phyloP scores from a whole-genome alignment of 441 rosid species.

The Jatropha multifida region DNA sequence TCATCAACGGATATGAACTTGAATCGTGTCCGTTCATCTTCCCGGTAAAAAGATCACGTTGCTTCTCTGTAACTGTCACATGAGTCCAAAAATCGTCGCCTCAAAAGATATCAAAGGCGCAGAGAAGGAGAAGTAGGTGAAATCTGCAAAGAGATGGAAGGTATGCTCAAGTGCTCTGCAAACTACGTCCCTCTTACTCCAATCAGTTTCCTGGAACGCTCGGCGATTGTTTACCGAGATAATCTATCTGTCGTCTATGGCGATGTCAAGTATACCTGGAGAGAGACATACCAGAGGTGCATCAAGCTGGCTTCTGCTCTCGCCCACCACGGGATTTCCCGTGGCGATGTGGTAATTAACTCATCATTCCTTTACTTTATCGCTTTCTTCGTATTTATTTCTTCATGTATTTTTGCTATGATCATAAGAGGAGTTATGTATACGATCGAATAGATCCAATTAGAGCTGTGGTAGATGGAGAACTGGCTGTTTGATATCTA shows the following conservation, averaged over 20 bases:
- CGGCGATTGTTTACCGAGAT: slow-evolving; percentile 66
- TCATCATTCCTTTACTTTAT: too few species aligned
- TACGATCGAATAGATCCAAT: too few species aligned
- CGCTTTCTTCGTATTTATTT: too few species aligned
- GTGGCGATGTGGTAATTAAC: slow-evolving; percentile 59
- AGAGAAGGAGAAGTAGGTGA: too few species aligned
- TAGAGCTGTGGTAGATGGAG: too few species aligned
- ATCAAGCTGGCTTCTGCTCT: slow-evolving; percentile 70
- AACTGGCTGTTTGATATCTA: too few species aligned
- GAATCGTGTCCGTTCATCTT: too few species aligned
- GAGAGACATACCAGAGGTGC: slow-evolving; percentile 65
- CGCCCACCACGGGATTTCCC: slow-evolving; percentile 40
- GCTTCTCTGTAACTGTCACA: too few species aligned
- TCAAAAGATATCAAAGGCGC: too few species aligned
- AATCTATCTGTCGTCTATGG: slow-evolving; percentile 57
- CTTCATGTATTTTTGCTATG: neutral
- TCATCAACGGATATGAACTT: too few species aligned
- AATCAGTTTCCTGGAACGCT: slow-evolving; percentile 73
- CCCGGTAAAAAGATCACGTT: too few species aligned
- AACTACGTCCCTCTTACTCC: slow-evolving; percentile 64
- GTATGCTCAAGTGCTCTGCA: slow-evolving; percentile 51
- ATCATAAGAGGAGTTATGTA: neutral
- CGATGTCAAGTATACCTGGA: slow-evolving; percentile 63
- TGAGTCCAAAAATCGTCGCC: too few species aligned
- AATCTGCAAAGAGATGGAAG: slow-evolving; percentile 34